Base-by-base conservation (phyloP, 768 basidiomycete genomes). In the Boletus edulis region DNA sequence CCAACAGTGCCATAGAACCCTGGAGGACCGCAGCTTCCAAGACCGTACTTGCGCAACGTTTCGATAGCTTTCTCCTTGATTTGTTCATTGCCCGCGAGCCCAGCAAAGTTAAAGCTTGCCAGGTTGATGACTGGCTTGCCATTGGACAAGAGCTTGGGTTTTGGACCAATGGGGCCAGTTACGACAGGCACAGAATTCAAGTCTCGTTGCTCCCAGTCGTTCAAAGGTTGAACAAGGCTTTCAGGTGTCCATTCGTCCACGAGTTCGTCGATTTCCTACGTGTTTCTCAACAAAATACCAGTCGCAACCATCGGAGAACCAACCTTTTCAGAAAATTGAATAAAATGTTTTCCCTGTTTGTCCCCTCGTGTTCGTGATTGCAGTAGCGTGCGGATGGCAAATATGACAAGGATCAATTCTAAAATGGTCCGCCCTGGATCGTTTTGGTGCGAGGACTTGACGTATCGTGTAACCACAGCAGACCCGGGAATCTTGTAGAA, bases 1-100 rank as follows among this genome's bases (percentile, higher is more conserved):
- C 94, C 95, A 43, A 97, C 78, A 3, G 91, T 96, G 14, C 96
- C 96, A 69, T 98, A 98, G 76, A 99, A 99, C 12, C 94, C 94
- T 29, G 94, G 87, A 38, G 97, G 97, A 3, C 96, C 96, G 66
- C 97, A 99, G 58, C 89, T 91, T 9, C 95, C 96, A 2, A 98
- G 79, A 24, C 96, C 97, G 60, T 97, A 98, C 68, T 89, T 87
- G 46, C 86, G 78, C 18, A 98, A 75, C 0, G 87, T 91, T 48
- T 91, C 90, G 4, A 96, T 78, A 5, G 94, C 92, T 15, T 82
- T 81, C 50, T 92, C 82, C 67, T 94, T 95, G 72, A 98, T 85
- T 46, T 80, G 75, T 59, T 97, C 94, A 61, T 93, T 93, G 17
- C 89, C 90, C 22, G 91, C 83, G 8, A 98, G 81, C 29, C 94